Evolutionary conservation across 352 stramenopile species (phyloP), one percentile per base, ranked within the genome.

Genomic region (Phytophthora hibernalis): DNA sequence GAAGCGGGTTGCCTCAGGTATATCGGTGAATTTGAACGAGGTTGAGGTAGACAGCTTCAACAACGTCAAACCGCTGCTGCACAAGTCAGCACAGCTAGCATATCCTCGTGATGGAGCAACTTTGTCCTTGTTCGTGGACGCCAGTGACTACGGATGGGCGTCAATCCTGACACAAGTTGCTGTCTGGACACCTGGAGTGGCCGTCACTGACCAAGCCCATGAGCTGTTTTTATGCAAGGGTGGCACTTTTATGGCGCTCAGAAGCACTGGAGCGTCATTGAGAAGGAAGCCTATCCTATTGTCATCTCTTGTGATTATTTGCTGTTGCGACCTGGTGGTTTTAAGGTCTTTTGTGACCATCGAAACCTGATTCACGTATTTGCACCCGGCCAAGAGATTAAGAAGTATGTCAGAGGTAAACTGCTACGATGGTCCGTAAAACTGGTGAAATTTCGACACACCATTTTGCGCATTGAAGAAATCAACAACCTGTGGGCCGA

Each of bases 401-500:
- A 54, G 30, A 63, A 55, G 9, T 44, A 28, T 28, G 24, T 28
- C 2, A 2, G 24, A 28, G 24, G 24, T 5, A 28, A 62, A 22
- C 9, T 62, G 30, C 54, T 54, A 9, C 30, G 43, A 0, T 54
- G 54, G 43, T 21, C 54, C 2, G 33, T 54, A 1, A 64, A 62
- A 8, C 31, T 48, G 1, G 54, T 62, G 54, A 43, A 68, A 10
- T 61, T 53, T 44, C 5, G 60, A 9, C 56, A 68, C 24, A 56
- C 31, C 9, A 61, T 68, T 8, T 12, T 42, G 2, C 50, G 55
- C 35, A 61, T 68, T 20, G 54, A 60, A 15, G 53, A 26, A 0
- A 2, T n/a, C 2, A 53, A 24, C 28, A 61, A 61, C 20, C 11
- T 61, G 2, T 68, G 61, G 61, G 61, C 61, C 2, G 61, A 69